Evolutionary conservation across 2,329 filamentous ascomycete genomes (phyloP), one percentile per base, ranked within the genome.

Genomic region (Waltergamsia citrina): DNA sequence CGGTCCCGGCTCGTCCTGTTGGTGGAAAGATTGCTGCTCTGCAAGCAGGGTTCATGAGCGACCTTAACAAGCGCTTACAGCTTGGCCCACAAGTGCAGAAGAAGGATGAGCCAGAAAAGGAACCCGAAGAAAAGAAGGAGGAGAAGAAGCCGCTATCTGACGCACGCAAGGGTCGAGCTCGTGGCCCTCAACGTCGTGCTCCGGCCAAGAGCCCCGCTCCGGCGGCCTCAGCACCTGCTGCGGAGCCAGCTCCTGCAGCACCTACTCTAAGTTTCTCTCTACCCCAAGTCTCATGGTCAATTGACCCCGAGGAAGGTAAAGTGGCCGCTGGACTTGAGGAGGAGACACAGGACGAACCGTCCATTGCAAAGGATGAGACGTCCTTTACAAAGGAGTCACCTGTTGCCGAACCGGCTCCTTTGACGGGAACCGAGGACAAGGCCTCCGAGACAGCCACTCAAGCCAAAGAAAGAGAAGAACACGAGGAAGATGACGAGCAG

Each of bases 11-110:
- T 21, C 77, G 86, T 29, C 85, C 87, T 3, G 70, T 71, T 28
- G 85, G 85, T 8, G 75, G 78, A 47, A 96, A 96, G 64, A 93
- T 98, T 53, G 86, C 88, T 12, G 83, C 85, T 17, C 65, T 98
- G 21, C 87, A 94, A 58, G 85, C 85, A 24, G 86, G 85, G 4
- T 96, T 98, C 57, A 78, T 98, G 71, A 87, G 79, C 29, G 90
- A 96, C 50, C 65, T 98, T 27, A 94, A 96, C 57, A 88, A 86
- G 47, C 82, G 87, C 32, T 67, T 98, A 19, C 81, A 86, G 51
- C 62, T 94, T 23, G 92, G 92, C 2, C 90, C 88, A n/a, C 79
- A 85, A 45, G 75, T 70, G 8, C 74, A 78, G 2, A 88, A 86
- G 63, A 81, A 84, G 44, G 80, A 84, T 49, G 81, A 88, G 43